Percentiles rank a stretch among this genome's conserved stretches.
phyloP scores from a whole-genome alignment of 2,329 filamentous ascomycete species.

The Xylariaceae sp. region DNA sequence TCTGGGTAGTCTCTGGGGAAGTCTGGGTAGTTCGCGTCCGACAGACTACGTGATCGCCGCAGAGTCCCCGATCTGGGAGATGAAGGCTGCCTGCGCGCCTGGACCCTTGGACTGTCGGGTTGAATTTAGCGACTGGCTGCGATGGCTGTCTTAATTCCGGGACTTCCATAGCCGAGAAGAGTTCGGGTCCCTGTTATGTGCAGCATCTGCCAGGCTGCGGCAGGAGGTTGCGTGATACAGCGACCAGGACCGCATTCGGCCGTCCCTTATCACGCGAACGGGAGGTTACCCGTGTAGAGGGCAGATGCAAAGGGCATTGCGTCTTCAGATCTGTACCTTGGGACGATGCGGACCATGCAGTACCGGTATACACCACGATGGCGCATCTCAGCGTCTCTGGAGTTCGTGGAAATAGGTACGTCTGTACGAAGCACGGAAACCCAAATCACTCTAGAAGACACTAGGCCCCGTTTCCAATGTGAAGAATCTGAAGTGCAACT shows the following conservation, averaged over 20 bases:
- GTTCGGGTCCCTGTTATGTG: slow-evolving; percentile 13
- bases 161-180: slow-evolving; percentile 4
- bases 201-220: slow-evolving; percentile 3
- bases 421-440: not conserved
- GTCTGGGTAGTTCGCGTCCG: not conserved
- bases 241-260: slow-evolving; percentile 8
- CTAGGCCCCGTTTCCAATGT: not conserved
- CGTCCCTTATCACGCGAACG: slow-evolving; percentile 14
- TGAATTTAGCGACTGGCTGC: not conserved
- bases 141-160: not conserved
- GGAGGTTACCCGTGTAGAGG: slow-evolving; percentile 8
- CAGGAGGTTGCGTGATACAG: slow-evolving; percentile 13
- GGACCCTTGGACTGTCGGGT: slow-evolving; percentile 2
- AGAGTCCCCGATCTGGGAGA: slow-evolving; percentile 1
- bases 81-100: not conserved
- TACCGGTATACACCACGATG: slow-evolving; percentile 14
- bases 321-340: slow-evolving; percentile 10
- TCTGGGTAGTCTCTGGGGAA: no score
- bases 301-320: slow-evolving; percentile 13
- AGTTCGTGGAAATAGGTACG: slow-evolving; percentile 7
- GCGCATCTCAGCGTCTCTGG: slow-evolving; percentile 18
- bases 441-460: not conserved
- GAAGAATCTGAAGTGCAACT: slow-evolving; percentile 4
- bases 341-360: slow-evolving; percentile 13
- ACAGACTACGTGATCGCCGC: not conserved